Conservation (phyloP, 805 yeast genomes). For the Candida golubevii region DNA sequence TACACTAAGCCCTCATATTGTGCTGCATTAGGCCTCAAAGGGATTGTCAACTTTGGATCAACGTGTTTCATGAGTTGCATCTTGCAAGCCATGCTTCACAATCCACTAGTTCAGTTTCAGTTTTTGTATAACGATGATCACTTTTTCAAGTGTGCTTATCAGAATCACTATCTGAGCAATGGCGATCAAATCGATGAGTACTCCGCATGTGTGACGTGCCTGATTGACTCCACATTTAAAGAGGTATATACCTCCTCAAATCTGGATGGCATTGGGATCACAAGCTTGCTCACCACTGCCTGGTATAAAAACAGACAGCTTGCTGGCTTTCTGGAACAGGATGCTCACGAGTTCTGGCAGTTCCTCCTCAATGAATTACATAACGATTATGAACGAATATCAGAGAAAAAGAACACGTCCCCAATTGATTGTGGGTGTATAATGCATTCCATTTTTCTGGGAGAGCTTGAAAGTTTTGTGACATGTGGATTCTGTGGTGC, state of each 20-base stretch:
- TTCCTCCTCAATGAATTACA: conserved; percentile 85
- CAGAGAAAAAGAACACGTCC: conserved; percentile 6
- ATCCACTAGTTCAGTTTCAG: conserved; percentile 77
- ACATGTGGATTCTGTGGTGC: conserved; percentile 66
- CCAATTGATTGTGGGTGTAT: conserved; percentile 62
- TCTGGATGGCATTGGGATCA: conserved; percentile 73
- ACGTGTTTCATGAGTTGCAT: conserved; percentile 95
- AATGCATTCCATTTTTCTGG: conserved; percentile 78
- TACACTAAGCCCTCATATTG: conserved; percentile 41
- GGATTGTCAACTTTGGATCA: conserved; percentile 91
- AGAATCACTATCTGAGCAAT: conserved; percentile 18
- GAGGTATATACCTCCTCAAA: conserved; percentile 65
- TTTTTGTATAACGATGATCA: conserved; percentile 71
- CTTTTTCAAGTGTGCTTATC: conserved; percentile 45
- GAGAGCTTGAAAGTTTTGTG: conserved; percentile 76
- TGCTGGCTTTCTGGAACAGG: conserved; percentile 97
- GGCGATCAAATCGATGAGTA: conserved; percentile 24
- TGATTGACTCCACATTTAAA: conserved; percentile 72
- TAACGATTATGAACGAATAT: conserved; percentile 32
- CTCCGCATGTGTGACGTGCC: conserved; percentile 72
- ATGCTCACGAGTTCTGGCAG: conserved; percentile 98
- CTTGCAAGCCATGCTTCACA: conserved; percentile 85
- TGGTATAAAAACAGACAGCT: conserved; percentile 81
- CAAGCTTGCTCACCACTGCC: conserved; percentile 74
- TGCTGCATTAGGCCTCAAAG: conserved; percentile 76